These are phyloP conservation scores for Trifolium fragiferum DNA, from an alignment of 306 rosid genomes.

Conservation along the genomic window DNA sequence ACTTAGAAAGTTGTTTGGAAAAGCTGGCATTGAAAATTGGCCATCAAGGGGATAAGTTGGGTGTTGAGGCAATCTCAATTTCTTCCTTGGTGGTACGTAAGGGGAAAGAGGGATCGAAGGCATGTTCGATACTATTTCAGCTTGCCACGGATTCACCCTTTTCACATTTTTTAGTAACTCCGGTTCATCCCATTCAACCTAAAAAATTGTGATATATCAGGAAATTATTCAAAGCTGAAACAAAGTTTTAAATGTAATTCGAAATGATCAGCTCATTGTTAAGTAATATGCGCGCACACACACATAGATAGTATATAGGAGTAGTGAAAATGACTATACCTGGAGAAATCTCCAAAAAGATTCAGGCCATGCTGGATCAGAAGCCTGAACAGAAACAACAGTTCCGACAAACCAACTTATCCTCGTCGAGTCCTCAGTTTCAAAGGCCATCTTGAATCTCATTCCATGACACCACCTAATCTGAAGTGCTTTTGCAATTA, in stretches of 20 bases:
- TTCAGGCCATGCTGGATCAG: constrained; percentile 77
- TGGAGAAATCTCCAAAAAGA: constrained; percentile 92
- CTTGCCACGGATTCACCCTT: constrained; percentile 88
- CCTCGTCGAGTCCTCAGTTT: constrained; percentile 79
- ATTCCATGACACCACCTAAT: constrained; percentile 79
- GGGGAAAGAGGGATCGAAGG: constrained; percentile 72
- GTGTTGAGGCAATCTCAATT: constrained; percentile 61
- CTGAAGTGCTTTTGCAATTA: constrained; percentile 62
- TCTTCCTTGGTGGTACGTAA: constrained; percentile 73
- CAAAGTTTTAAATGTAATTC: background rate
- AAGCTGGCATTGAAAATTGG: constrained; percentile 58
- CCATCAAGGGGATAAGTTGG: constrained; percentile 59
- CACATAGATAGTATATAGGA: background rate
- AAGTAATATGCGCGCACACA: background rate
- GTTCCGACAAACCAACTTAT: constrained; percentile 82
- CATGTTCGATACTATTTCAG: constrained; percentile 73
- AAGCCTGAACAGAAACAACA: constrained; percentile 64
- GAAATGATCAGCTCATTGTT: background rate
- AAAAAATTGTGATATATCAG: constrained; percentile 35
- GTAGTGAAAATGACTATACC: constrained; percentile 51
- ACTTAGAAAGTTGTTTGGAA: constrained; percentile 55
- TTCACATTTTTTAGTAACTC: constrained; percentile 81
- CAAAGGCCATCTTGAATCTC: constrained; percentile 92
- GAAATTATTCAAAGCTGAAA: constrained; percentile 15
- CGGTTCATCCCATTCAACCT: constrained; percentile 94